Base-by-base conservation (phyloP, 2,329 filamentous ascomycete genomes). In the Phyllosticta ampelicida region DNA sequence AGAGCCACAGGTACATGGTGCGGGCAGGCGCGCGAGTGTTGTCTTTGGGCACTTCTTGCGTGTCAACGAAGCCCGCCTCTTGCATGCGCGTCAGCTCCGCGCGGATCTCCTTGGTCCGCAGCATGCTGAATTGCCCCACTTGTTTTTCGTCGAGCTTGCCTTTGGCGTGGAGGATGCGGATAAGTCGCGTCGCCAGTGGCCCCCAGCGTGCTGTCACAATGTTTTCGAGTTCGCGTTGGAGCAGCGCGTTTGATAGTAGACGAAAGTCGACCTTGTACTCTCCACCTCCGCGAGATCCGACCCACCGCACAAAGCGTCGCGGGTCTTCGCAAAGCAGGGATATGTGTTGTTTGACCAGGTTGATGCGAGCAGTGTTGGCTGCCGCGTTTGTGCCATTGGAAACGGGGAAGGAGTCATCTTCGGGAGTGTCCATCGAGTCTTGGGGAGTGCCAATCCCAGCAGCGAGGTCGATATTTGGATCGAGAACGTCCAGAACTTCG, bases 81-180 rank as follows among this genome's bases (percentile, higher is more conserved):
- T 95, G 89, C 80, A 99, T 88, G 61, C 86, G 84, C 13, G 89
- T 86, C 72, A 97, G 86, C 62, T 90, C 87, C 60, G 86, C 84
- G 52, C 94, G 89, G 21, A 97, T 83, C 56, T 96, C 89, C 60
- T 86, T 85, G 65, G 92, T 89, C 59, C 87, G 86, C 77, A 96
- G 86, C 61, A 99, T 81, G 56, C 87, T 88, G 58, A 90, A 80
- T 54, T 85, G 85, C 44, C 88, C 87, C 11, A 96, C 79, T 61
- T 88, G 86, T 72, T 95, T 95, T 72, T 99, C 94, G 64, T 97
- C 92, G n/a, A 97, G 78, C 68, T 94, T 96, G 56, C 94, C 94
- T 68, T 91, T 90, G 60, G 87, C 85, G 48, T 87, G 82, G 19
- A 99, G 80, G 58, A 97, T 90, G 19, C 90, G 86, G 19, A 90